phyloP scores from a whole-genome alignment of 345 rosid species.

The Viola odorata region DNA sequence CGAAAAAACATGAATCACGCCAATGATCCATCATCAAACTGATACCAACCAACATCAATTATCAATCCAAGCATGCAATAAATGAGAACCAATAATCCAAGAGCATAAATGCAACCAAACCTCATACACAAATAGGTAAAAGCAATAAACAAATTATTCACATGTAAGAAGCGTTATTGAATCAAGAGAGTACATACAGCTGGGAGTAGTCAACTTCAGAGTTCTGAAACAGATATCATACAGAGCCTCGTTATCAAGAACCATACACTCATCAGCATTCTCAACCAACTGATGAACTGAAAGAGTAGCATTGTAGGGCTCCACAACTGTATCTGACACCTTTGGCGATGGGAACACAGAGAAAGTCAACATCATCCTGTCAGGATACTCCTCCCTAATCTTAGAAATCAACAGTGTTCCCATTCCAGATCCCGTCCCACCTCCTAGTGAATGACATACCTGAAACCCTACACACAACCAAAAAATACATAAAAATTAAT shows the following conservation, averaged over 20 bases:
- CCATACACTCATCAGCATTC: constrained; percentile 29
- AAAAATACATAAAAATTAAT: neutral
- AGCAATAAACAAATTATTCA: neutral
- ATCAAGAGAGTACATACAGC: constrained; percentile 15
- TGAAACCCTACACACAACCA: constrained; percentile 15
- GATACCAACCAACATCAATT: neutral
- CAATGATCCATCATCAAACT: neutral
- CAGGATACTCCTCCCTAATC: constrained; percentile 28
- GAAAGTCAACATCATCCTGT: constrained; percentile 29
- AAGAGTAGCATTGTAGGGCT: constrained; percentile 25
- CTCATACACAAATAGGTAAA: neutral
- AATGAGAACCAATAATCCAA: neutral
- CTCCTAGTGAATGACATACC: constrained; percentile 26
- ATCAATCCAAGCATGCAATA: neutral
- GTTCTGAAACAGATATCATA: constrained; percentile 27
- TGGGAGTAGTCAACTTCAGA: constrained; percentile 23
- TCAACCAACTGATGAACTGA: constrained; percentile 27
- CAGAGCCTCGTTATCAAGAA: constrained; percentile 25
- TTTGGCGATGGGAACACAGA: constrained; percentile 26
- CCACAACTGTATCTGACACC: constrained; percentile 26
- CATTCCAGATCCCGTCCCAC: constrained; percentile 29
- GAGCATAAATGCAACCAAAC: neutral
- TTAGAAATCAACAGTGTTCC: constrained; percentile 25
- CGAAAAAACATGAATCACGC: too few relatives aligned
- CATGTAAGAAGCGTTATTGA: too few relatives aligned